Evolutionary conservation across 2,329 filamentous ascomycete species (phyloP).

Genomic region (Neofusicoccum umdonicola): DNA sequence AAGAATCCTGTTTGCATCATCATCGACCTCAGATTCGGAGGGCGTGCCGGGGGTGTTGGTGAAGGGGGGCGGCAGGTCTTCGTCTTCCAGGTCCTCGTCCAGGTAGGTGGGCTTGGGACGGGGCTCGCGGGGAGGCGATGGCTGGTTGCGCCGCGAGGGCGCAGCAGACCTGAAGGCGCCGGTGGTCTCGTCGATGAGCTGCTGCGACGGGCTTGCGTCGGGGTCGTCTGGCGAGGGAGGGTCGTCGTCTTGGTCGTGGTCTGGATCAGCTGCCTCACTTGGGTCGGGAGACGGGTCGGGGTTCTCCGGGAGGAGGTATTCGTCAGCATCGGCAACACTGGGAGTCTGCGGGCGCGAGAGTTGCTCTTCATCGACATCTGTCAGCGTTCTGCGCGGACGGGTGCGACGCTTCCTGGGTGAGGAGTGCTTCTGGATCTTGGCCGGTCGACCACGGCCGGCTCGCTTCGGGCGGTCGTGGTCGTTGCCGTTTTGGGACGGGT

Average conservation of each 20-base stretch:
- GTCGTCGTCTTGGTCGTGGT: slow-evolving; percentile 21
- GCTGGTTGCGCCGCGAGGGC: not conserved
- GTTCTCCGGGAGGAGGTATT: slow-evolving; percentile 24
- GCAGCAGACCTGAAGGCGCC: not conserved
- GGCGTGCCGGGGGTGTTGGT: slow-evolving; percentile 29
- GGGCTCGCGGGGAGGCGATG: not conserved
- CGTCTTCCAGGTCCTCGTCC: slow-evolving; percentile 15
- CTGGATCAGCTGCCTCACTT: slow-evolving; percentile 15
- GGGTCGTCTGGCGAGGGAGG: not conserved
- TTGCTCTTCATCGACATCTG: slow-evolving; percentile 35
- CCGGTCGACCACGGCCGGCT: slow-evolving; percentile 11
- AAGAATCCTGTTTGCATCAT: slow-evolving; percentile 42
- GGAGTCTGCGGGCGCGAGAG: slow-evolving; percentile 35
- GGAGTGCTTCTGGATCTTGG: slow-evolving; percentile 25
- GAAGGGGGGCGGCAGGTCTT: slow-evolving; percentile 37
- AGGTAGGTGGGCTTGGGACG: slow-evolving; percentile 9
- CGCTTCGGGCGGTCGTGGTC: slow-evolving; percentile 16
- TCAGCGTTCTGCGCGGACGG: slow-evolving; percentile 34
- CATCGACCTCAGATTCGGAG: slow-evolving; percentile 35
- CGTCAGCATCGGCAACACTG: slow-evolving; percentile 29
- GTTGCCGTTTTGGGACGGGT: slow-evolving; percentile 15
- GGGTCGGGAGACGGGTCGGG: slow-evolving; percentile 14
- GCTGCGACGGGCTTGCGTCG: slow-evolving; percentile 16
- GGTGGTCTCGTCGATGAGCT: slow-evolving; percentile 6
- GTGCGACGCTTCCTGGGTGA: slow-evolving; percentile 27